A percentile compares a stretch with the other conserved stretches of the same genome.
Conservation (phyloP, 2,329 filamentous ascomycete species). For the Fusarium mundagurra region DNA sequence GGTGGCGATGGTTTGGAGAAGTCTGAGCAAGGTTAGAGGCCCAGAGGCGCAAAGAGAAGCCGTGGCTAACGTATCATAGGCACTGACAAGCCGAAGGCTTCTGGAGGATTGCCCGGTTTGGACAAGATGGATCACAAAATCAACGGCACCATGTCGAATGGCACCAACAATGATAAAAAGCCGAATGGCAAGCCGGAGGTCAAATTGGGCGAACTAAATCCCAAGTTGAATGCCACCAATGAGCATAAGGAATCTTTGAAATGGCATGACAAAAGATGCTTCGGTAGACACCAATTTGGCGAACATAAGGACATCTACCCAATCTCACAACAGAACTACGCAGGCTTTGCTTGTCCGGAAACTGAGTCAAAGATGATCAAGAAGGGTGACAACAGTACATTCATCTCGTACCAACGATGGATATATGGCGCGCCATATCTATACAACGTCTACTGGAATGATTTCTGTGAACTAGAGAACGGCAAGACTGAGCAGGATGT, state of each 20-base stretch:
- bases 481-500: background rate
- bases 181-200: background rate
- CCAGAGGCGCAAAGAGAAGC: background rate
- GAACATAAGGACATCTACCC: background rate
- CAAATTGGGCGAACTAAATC: background rate
- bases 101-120: background rate
- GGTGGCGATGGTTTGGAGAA: background rate
- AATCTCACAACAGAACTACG: background rate
- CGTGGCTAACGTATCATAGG: background rate
- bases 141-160: background rate
- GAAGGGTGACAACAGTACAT: background rate
- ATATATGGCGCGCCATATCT: background rate
- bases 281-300: background rate
- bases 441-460: background rate
- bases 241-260: background rate
- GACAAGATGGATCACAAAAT: background rate
- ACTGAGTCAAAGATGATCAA: background rate
- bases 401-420: background rate
- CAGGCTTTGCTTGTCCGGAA: background rate
- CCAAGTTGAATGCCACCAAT: background rate
- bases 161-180: fast-evolving
- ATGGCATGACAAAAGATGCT: background rate
- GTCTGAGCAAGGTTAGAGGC: background rate
- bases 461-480: background rate
- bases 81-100: fast-evolving